A percentile compares a stretch with the other conserved stretches of the same genome.
Conservation (phyloP, 2,329 filamentous ascomycete species). For the Colletotrichum scovillei region DNA sequence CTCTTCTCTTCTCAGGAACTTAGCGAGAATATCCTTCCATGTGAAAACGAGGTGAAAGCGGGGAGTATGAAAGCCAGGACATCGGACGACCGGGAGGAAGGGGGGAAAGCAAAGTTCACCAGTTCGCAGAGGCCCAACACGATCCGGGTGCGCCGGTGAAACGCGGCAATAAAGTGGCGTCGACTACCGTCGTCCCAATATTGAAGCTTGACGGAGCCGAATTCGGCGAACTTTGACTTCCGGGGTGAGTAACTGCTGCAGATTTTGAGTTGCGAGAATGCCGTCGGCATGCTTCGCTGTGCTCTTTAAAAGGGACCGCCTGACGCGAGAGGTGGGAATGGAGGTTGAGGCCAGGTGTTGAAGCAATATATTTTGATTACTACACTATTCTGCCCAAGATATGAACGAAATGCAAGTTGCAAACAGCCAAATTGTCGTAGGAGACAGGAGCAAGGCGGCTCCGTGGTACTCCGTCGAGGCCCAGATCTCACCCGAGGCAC, state of each 20-base stretch:
- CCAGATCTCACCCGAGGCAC: conserved; percentile 12
- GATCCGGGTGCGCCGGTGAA: neutral
- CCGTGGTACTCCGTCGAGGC: conserved; percentile 30
- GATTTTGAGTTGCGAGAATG: neutral
- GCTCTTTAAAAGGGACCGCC: neutral
- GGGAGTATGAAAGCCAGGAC: neutral
- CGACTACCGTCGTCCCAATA: neutral
- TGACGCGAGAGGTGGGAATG: neutral
- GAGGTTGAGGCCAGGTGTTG: neutral
- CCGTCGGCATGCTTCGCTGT: neutral
- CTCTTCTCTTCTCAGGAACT: neutral
- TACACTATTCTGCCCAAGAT: no score
- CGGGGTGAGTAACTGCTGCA: no score
- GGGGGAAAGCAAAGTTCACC: neutral
- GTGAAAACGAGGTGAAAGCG: neutral
- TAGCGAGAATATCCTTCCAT: neutral
- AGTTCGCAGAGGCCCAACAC: neutral
- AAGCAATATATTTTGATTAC: neutral
- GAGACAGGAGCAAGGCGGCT: conserved; percentile 27
- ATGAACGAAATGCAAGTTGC: conserved; percentile 19
- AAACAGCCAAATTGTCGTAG: conserved; percentile 1
- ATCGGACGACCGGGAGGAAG: neutral
- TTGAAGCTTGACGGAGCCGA: neutral
- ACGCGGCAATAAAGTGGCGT: neutral
- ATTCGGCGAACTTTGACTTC: neutral